A percentile compares a stretch with the other conserved stretches of the same genome.
Evolutionary conservation across 2,329 filamentous ascomycete species (phyloP).

Genomic region (Chalara sp.): DNA sequence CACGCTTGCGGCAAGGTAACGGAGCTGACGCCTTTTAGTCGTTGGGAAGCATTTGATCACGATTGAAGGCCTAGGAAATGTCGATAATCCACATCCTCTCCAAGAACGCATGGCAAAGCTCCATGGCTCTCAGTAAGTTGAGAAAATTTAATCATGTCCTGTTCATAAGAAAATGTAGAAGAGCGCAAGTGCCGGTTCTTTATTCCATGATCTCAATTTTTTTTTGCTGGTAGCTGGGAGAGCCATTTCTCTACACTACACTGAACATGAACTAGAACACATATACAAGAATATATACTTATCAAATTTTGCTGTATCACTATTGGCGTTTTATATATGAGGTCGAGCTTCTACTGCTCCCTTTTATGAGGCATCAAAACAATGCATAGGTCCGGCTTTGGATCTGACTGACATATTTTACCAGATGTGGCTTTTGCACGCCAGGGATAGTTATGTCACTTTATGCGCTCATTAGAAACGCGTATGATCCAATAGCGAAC

Average conservation of each 20-base stretch:
- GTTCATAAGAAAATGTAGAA: not conserved
- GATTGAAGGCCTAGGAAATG: conserved; percentile 85
- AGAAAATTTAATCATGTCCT: not conserved
- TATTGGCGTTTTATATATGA: too few relatives aligned
- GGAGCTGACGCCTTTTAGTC: conserved; percentile 75
- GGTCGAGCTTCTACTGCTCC: too few relatives aligned
- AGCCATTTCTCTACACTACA: too few relatives aligned
- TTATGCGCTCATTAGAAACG: conserved; percentile 64
- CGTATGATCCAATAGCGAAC: conserved; percentile 49
- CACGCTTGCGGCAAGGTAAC: not conserved
- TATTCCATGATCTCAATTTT: conserved; percentile 68
- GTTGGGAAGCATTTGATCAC: conserved; percentile 98
- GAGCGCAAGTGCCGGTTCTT: conserved; percentile 53
- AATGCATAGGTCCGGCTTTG: too few relatives aligned
- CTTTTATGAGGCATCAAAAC: too few relatives aligned
- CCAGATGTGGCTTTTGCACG: too few relatives aligned
- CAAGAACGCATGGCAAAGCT: conserved; percentile 86
- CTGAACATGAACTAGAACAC: too few relatives aligned
- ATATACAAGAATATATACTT: too few relatives aligned
- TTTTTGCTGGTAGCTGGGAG: conserved; percentile 86
- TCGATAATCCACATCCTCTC: conserved; percentile 75
- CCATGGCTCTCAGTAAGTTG: conserved; percentile 76
- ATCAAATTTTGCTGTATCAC: too few relatives aligned
- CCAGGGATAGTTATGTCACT: too few relatives aligned
- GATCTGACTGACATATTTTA: too few relatives aligned